Percentiles rank a stretch among this genome's conserved stretches.
Conservation (phyloP, 2,329 filamentous ascomycete species). For the Dryadomyces quercivorus region DNA sequence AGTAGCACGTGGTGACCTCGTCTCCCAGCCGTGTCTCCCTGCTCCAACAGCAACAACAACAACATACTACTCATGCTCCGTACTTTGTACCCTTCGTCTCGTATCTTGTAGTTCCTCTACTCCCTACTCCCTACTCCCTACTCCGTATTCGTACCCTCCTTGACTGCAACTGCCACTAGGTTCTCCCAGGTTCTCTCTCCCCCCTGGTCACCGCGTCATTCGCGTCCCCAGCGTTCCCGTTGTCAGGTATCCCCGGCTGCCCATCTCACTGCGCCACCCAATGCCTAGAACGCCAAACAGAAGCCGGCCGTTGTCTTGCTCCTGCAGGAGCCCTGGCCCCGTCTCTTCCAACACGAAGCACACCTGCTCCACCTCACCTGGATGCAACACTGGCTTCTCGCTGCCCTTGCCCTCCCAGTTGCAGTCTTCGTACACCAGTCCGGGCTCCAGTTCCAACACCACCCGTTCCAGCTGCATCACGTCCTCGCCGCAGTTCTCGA, state of each 20-base stretch:
- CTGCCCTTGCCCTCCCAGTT: slow-evolving; percentile 34
- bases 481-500: slow-evolving; percentile 87
- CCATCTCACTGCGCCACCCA: slow-evolving; percentile 83
- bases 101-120: not conserved
- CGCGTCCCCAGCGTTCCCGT: slow-evolving; percentile 67
- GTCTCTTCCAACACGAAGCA: slow-evolving; percentile 48
- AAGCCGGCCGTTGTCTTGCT: slow-evolving; percentile 27
- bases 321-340: slow-evolving; percentile 15
- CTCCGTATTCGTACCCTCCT: not conserved
- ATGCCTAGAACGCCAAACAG: slow-evolving; percentile 73
- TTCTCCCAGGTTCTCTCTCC: not conserved
- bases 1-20: too few species aligned
- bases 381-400: slow-evolving; percentile 43
- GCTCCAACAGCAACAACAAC: too few species aligned
- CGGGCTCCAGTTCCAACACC: slow-evolving; percentile 38
- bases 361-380: slow-evolving; percentile 53
- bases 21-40: too few species aligned
- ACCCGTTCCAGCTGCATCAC: slow-evolving; percentile 65
- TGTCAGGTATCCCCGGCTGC: slow-evolving; percentile 73
- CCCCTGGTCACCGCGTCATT: slow-evolving; percentile 3
- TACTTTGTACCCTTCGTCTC: too few species aligned
- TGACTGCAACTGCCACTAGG: too few species aligned
- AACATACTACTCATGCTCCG: too few species aligned
- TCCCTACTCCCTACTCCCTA: not conserved
- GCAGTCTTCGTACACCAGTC: slow-evolving; percentile 38